phyloP scores from a whole-genome alignment of 179 eudicot genomes.

The Amaranthus tricolor region DNA sequence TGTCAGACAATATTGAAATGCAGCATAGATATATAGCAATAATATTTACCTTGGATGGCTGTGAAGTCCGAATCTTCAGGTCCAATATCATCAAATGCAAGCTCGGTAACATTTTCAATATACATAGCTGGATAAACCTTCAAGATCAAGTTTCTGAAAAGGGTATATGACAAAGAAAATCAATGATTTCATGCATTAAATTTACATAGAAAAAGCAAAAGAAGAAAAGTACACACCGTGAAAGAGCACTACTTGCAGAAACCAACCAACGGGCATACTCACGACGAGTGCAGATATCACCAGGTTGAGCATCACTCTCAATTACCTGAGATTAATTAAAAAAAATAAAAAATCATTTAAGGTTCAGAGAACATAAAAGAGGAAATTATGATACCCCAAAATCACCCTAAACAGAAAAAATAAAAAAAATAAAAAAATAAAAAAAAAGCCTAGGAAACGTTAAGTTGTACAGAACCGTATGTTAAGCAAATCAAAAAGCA shows the following conservation, averaged over 20 bases:
- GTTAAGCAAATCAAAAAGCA: too few species aligned
- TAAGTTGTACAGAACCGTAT: too few species aligned
- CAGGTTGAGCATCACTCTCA: slow-evolving; percentile 83
- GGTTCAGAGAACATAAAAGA: not conserved
- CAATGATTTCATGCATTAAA: slow-evolving; percentile 9
- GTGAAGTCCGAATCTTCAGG: slow-evolving; percentile 95
- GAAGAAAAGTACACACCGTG: slow-evolving; percentile 50
- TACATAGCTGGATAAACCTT: slow-evolving; percentile 99
- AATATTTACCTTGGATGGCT: slow-evolving; percentile 70
- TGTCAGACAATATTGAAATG: slow-evolving; percentile 3
- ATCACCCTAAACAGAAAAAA: not conserved
- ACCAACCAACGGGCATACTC: slow-evolving; percentile 99
- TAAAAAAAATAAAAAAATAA: too few species aligned
- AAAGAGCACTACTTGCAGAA: slow-evolving; percentile 84
- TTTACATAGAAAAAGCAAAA: not conserved
- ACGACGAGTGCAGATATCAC: slow-evolving; percentile 91
- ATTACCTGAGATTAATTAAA: slow-evolving; percentile 55
- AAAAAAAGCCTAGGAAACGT: too few species aligned
- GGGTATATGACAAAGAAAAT: slow-evolving; percentile 3
- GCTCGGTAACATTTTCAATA: slow-evolving; percentile 85
- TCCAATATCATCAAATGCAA: slow-evolving; percentile 90
- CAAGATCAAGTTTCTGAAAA: slow-evolving; percentile 62
- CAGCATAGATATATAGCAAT: not conserved
- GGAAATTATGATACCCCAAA: not conserved
- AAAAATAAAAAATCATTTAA: not conserved